Evolutionary conservation across 2,329 filamentous ascomycete genomes (phyloP), one percentile per base, ranked within the genome.

Genomic region (Fusarium sp.): DNA sequence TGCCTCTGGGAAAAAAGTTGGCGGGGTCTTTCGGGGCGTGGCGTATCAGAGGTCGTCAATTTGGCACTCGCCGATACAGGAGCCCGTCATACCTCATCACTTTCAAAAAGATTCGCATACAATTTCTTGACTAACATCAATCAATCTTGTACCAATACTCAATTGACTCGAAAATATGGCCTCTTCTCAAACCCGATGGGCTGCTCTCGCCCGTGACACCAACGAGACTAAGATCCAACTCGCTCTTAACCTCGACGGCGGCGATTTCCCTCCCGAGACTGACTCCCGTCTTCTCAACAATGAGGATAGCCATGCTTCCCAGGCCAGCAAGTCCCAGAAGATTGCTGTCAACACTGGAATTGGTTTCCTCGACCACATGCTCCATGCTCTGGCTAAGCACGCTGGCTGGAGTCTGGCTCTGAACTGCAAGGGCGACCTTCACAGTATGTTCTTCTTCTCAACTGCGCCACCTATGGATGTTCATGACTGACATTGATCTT

Each of bases 141-240:
- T 63, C 50, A 49, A 43, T 58, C 18, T 18, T 27, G 16, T 21
- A 48, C n/a, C 40, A 46, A 18, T n/a, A 49, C 34, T 27, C 63
- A 74, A 69, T 70, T 69, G 51, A 63, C 55, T 55, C 23, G 25
- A 32, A 55, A 68, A 55, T 49, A 79, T 78, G 77, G 68, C 72
- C 37, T 66, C 76, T 45, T 47, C 76, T 46, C 59, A 71, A 32
- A 77, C 81, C 45, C 92, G 95, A 78, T 93, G 91, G 80, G 90
- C 93, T 53, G 88, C 90, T 57, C 84, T 98, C 74, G 90, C 92
- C 71, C 93, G 96, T 79, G 91, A 95, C 82, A 99, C 96, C 77
- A 98, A 98, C 84, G 96, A 99, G 85, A 99, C 96, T 79, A 97
- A 97, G 80, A 97, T 99, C 81, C 90, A 96, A 79, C 87, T 98